Evolutionary conservation across 192 early-diverging fungal genomes (phyloP).

Genomic region (Coemansia sp.): DNA sequence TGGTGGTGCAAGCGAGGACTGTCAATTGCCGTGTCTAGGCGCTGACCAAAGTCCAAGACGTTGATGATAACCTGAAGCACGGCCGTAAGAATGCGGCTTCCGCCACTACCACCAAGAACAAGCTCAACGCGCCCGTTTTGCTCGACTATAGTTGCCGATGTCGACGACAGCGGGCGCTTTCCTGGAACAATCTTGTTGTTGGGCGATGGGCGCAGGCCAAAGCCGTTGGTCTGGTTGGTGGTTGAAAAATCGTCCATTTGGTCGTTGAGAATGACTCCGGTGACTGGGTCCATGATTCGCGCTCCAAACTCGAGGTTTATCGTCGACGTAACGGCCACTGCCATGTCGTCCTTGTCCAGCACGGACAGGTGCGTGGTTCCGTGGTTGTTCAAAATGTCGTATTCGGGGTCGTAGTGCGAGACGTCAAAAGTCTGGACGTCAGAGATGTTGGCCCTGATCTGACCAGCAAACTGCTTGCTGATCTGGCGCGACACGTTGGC

Average conservation of each 20-base stretch:
- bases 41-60: conserved; percentile 68
- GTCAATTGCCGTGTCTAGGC: conserved; percentile 67
- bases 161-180: conserved; percentile 78
- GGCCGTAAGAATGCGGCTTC: conserved; percentile 76
- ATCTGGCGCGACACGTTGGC: conserved; percentile 60
- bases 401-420: conserved; percentile 76
- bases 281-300: conserved; percentile 76
- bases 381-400: conserved; percentile 72
- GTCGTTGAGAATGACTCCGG: conserved; percentile 90
- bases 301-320: conserved; percentile 90
- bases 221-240: conserved; percentile 64
- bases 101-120: conserved; percentile 84
- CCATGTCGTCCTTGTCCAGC: conserved; percentile 67
- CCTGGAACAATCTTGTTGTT: conserved; percentile 75
- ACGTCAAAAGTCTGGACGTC: conserved; percentile 67
- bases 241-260: conserved; percentile 96
- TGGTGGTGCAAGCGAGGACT: conserved; percentile 85
- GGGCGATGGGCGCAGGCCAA: conserved; percentile 79
- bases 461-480: conserved; percentile 64
- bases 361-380: conserved; percentile 92
- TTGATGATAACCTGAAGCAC: conserved; percentile 73
- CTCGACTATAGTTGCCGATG: conserved; percentile 49
- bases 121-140: conserved; percentile 58
- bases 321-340: conserved; percentile 85
- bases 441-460: conserved; percentile 69